Conservation (phyloP, 305 asterid genomes). For the Galium porrigens region DNA sequence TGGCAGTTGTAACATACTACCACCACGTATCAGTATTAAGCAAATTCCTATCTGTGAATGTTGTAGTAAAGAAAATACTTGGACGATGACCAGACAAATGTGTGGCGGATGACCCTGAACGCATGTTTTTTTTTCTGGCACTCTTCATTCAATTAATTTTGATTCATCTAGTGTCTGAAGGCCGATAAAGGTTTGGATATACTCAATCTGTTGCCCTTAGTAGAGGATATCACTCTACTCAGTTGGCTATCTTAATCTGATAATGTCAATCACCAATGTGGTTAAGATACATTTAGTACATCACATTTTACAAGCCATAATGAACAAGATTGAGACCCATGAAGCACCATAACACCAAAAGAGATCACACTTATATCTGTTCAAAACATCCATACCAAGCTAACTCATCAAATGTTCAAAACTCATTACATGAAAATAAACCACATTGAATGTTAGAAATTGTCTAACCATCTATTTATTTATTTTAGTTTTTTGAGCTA, state of each 20-base stretch:
- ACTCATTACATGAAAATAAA: conserved; percentile 2
- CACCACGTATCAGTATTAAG: neutral
- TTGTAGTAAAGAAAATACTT: neutral
- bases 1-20: neutral
- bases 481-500: too few relatives aligned
- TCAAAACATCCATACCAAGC: neutral
- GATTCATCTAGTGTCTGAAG: neutral
- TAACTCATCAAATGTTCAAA: neutral
- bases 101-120: neutral
- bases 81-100: neutral
- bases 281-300: neutral
- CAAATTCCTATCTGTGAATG: neutral
- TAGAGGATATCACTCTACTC: neutral
- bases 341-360: neutral
- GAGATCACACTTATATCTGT: neutral
- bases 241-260: neutral
- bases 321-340: neutral
- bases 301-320: neutral
- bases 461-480: too few relatives aligned
- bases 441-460: too few relatives aligned
- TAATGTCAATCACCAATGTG: neutral
- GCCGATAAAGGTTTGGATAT: neutral
- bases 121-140: neutral
- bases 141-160: neutral
- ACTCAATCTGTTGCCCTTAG: neutral